phyloP scores from a whole-genome alignment of 1,284 basidiomycete genomes.

The Malassezia globosa region DNA sequence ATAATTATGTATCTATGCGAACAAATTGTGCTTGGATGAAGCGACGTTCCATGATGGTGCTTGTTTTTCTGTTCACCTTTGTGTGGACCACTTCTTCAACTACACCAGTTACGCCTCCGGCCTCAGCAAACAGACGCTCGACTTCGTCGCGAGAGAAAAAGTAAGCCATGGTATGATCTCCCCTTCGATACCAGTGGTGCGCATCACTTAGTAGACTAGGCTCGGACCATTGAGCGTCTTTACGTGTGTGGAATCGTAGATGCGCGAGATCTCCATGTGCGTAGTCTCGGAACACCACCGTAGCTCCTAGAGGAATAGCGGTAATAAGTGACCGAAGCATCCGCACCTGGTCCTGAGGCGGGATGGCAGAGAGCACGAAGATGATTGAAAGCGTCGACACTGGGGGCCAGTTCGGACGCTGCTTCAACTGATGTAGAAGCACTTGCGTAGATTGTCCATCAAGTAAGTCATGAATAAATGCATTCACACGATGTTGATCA shows the following conservation, averaged over 20 bases:
- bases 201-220: constrained; percentile 36
- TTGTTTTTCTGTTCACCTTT: constrained; percentile 30
- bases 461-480: constrained; percentile 47
- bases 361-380: constrained; percentile 48
- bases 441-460: background rate
- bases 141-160: constrained; percentile 43
- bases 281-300: constrained; percentile 47
- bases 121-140: constrained; percentile 9
- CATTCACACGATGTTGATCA: constrained; percentile 29
- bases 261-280: constrained; percentile 46
- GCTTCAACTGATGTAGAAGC: background rate
- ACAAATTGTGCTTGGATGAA: constrained; percentile 21
- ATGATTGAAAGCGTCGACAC: constrained; percentile 39
- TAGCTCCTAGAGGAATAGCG: constrained; percentile 21
- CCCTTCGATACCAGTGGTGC: constrained; percentile 41
- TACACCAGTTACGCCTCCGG: constrained; percentile 25
- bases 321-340: constrained; percentile 26
- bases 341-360: constrained; percentile 32
- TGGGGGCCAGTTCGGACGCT: constrained; percentile 10
- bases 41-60: constrained; percentile 17
- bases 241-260: constrained; percentile 45
- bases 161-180: constrained; percentile 48
- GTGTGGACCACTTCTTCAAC: constrained; percentile 26
- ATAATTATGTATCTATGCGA: background rate
- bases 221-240: constrained; percentile 36